Percentiles rank a stretch among this genome's conserved stretches.
Evolutionary conservation across 2,329 filamentous ascomycete genomes (phyloP).

Genomic region (Samsoniella hepiali): DNA sequence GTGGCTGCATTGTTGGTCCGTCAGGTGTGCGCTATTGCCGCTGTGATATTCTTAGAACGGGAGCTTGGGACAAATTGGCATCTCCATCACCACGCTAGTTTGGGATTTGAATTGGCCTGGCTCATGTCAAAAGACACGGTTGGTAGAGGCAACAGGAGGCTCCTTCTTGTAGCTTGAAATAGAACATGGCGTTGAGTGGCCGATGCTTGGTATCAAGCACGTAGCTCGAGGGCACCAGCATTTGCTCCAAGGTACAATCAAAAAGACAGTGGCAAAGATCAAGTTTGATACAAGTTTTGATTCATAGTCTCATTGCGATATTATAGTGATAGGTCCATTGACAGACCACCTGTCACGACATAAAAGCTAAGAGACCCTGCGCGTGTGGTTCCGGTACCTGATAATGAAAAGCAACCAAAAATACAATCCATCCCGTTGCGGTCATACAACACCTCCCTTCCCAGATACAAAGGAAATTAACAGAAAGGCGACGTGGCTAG

Average conservation of each 20-base stretch:
- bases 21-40: not conserved
- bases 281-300: conserved; percentile 8
- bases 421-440: conserved; percentile 38
- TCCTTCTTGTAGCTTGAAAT: not conserved
- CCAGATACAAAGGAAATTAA: conserved; percentile 31
- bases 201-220: no score
- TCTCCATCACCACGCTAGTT: not conserved
- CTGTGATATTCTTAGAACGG: not conserved
- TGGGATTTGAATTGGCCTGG: not conserved
- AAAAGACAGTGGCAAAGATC: not conserved
- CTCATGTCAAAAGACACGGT: not conserved
- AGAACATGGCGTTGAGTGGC: not conserved
- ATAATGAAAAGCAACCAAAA: conserved; percentile 31
- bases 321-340: conserved; percentile 14
- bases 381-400: conserved; percentile 33
- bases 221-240: no score
- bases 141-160: not conserved
- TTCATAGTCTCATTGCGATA: conserved; percentile 19
- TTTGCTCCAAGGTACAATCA: not conserved
- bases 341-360: conserved; percentile 16
- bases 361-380: conserved; percentile 29
- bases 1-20: not conserved
- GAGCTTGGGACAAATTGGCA: not conserved
- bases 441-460: conserved; percentile 43
- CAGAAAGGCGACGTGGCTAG: conserved; percentile 30